phyloP scores from a whole-genome alignment of 176 grass and related monocot genomes.

The Pontederia paniculata region DNA sequence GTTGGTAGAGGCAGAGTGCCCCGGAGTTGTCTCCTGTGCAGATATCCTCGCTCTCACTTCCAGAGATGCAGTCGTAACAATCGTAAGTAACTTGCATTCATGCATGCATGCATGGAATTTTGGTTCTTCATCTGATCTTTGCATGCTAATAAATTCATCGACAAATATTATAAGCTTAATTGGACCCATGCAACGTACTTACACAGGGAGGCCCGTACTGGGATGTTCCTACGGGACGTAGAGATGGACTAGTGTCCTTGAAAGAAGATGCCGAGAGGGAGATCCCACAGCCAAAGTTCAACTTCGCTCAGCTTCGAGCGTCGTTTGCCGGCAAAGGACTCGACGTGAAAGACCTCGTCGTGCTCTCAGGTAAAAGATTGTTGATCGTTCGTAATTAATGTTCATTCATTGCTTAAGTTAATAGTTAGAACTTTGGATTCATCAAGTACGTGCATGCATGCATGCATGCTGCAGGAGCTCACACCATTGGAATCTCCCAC shows the following conservation, averaged over 20 bases:
- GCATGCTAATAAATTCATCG: conserved; percentile 1
- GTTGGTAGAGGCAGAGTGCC: conserved; percentile 43
- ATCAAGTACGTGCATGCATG: not conserved
- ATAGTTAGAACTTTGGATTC: too few species aligned
- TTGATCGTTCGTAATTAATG: too few species aligned
- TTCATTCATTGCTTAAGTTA: too few species aligned
- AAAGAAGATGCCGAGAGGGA: not conserved
- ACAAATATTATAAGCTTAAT: too few species aligned
- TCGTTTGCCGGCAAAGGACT: conserved; percentile 22
- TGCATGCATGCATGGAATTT: not conserved
- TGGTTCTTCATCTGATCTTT: not conserved
- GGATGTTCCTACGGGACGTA: conserved; percentile 21
- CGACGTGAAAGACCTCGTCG: conserved; percentile 11
- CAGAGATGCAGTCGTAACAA: conserved; percentile 35
- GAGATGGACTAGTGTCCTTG: conserved; percentile 16
- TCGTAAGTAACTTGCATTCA: conserved; percentile 29
- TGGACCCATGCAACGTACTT: too few species aligned
- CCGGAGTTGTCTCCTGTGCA: conserved; percentile 57
- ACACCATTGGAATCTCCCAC: conserved; percentile 63
- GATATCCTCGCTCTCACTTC: conserved; percentile 62
- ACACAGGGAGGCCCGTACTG: conserved; percentile 17
- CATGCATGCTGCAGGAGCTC: conserved; percentile 35
- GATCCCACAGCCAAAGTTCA: conserved; percentile 10
- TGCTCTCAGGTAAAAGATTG: conserved; percentile 1
- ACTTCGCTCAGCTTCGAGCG: conserved; percentile 4